A percentile compares a stretch with the other conserved stretches of the same genome.
These are phyloP conservation scores for Colletotrichum liriopes DNA, from an alignment of 2,329 filamentous ascomycete genomes.

Conservation along the genomic window DNA sequence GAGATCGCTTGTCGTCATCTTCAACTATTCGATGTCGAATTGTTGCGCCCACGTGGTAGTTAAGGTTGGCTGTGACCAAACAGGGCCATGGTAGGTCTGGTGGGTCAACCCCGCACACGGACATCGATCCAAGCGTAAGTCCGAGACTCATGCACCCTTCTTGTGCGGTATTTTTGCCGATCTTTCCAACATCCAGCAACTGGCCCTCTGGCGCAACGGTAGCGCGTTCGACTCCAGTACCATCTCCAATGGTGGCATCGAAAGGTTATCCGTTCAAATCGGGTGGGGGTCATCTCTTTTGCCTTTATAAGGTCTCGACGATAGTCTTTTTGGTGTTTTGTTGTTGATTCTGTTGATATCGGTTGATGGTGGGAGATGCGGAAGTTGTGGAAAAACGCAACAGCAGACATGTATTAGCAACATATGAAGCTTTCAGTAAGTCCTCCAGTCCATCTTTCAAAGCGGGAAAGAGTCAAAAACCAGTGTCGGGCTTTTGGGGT, in stretches of 20 bases:
- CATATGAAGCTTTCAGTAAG: not conserved
- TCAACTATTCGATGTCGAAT: slow-evolving; percentile 18
- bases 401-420: fast-evolving
- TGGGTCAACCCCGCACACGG: slow-evolving; percentile 17
- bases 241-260: not conserved
- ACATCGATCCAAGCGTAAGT: no score
- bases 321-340: not conserved
- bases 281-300: slow-evolving; percentile 37
- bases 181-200: fast-evolving
- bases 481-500: not conserved
- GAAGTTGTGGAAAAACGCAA: not conserved
- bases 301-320: fast-evolving
- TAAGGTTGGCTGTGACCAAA: slow-evolving; percentile 31
- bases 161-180: not conserved
- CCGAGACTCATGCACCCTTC: fast-evolving
- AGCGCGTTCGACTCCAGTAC: slow-evolving; percentile 41
- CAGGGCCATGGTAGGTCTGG: not conserved
- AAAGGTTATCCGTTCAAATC: slow-evolving; percentile 44
- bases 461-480: not conserved
- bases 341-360: no score
- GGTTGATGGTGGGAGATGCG: not conserved
- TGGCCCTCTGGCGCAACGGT: slow-evolving; percentile 42
- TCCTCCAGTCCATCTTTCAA: not conserved
- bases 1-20: not conserved
- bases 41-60: slow-evolving; percentile 22